Evolutionary conservation across 306 rosid species (phyloP).

Genomic region (Cucurbita ficifolia): DNA sequence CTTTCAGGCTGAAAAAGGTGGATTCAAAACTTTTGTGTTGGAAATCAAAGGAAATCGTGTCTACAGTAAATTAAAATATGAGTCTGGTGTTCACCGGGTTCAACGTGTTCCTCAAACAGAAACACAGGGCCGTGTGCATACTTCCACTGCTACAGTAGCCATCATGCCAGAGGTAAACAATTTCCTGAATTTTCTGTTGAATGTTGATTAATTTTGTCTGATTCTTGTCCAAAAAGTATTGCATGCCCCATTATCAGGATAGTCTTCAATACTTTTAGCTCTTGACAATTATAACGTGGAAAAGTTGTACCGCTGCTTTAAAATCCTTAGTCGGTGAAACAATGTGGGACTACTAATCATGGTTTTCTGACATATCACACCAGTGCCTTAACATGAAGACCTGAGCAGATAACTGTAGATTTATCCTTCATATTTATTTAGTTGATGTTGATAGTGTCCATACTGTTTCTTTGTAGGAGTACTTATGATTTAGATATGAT

Average conservation of each 20-base stretch:
- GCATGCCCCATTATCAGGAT: neutral
- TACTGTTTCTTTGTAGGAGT: neutral
- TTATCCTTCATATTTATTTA: neutral
- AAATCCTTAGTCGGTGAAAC: neutral
- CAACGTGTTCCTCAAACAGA: conserved; percentile 98
- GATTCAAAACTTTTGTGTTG: conserved; percentile 90
- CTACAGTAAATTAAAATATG: conserved; percentile 86
- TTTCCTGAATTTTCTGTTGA: neutral
- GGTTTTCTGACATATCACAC: neutral
- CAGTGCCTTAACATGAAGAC: neutral
- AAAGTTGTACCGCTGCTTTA: neutral
- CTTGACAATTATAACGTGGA: neutral
- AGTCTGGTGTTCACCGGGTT: conserved; percentile 97
- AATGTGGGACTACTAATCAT: neutral
- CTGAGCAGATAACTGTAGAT: neutral
- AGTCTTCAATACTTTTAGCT: neutral
- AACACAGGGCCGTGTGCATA: conserved; percentile 91
- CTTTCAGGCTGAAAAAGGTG: conserved; percentile 87
- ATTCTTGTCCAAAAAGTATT: neutral
- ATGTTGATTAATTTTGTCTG: no score
- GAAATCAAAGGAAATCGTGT: conserved; percentile 85
- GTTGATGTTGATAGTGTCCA: neutral
- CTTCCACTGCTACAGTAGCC: conserved; percentile 97
- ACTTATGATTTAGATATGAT: neutral
- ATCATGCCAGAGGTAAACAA: conserved; percentile 94